These are phyloP conservation scores for Prillingera fragicola DNA, from an alignment of 1,284 basidiomycete genomes.

Conservation along the genomic window DNA sequence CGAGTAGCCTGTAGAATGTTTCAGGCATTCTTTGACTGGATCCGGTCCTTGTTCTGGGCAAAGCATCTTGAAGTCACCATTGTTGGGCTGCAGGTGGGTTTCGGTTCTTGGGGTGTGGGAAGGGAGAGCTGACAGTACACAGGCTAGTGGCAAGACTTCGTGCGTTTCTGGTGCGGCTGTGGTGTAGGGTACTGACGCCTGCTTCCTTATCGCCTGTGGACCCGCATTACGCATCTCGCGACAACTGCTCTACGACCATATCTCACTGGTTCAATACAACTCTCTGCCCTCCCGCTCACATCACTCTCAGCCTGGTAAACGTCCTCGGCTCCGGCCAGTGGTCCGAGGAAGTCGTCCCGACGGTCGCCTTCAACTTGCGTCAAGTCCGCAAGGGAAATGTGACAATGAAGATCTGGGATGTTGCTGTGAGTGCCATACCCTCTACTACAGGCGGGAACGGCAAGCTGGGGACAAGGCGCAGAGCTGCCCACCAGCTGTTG, in stretches of 20 bases:
- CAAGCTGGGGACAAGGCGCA: too few species aligned
- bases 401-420: conserved; percentile 91
- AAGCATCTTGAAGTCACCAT: conserved; percentile 88
- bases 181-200: conserved; percentile 5
- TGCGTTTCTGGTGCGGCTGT: conserved; percentile 33
- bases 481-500: too few species aligned
- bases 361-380: conserved; percentile 74
- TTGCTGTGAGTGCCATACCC: conserved; percentile 56
- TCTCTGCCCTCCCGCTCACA: neutral
- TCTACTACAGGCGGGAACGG: too few species aligned
- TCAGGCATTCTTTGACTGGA: conserved; percentile 51
- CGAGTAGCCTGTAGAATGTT: too few species aligned
- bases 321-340: conserved; percentile 85
- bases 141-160: conserved; percentile 92
- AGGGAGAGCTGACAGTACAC: conserved; percentile 3
- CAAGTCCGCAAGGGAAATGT: conserved; percentile 78
- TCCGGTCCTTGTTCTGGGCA: conserved; percentile 66
- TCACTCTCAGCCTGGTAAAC: conserved; percentile 59
- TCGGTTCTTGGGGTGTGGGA: neutral
- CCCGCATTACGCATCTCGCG: neutral
- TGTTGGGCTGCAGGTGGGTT: conserved; percentile 76
- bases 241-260: neutral
- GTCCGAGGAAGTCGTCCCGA: conserved; percentile 90
- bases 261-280: neutral
- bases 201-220: neutral